Percentiles rank a stretch among this genome's conserved stretches.
These are phyloP conservation scores for Pseudozyma pruni DNA, from an alignment of 1,284 basidiomycete genomes.

Conservation along the genomic window DNA sequence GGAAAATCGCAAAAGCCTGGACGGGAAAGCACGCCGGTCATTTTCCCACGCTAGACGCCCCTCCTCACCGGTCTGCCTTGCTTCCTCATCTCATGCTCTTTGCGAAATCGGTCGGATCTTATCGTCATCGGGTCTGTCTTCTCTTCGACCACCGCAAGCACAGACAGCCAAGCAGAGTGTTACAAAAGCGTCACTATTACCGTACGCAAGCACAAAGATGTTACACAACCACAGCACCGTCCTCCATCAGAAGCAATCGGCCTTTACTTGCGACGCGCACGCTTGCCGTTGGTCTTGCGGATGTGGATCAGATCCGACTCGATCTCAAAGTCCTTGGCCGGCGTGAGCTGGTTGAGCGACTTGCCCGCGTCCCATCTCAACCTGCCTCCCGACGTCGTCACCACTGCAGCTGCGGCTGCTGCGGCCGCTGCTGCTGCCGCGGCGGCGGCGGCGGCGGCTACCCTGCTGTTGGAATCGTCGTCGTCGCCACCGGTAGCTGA, in stretches of 20 bases:
- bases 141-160: background rate
- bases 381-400: slow-evolving; percentile 56
- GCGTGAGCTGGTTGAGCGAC: slow-evolving; percentile 62
- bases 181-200: too few species aligned
- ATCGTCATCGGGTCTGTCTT: too few species aligned
- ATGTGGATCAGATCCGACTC: slow-evolving; percentile 67
- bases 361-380: slow-evolving; percentile 65
- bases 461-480: slow-evolving; percentile 46
- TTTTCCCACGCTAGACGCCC: background rate
- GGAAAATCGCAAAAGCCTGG: background rate
- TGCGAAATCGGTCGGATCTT: too few species aligned
- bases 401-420: slow-evolving; percentile 44
- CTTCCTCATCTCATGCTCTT: too few species aligned
- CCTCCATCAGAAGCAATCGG: background rate
- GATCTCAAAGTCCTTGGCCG: slow-evolving; percentile 65
- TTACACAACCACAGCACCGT: background rate
- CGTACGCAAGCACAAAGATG: too few species aligned
- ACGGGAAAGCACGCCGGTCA: slow-evolving; percentile 3
- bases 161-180: too few species aligned
- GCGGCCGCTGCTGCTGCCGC: slow-evolving; percentile 36
- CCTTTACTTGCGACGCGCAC: slow-evolving; percentile 55
- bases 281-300: slow-evolving; percentile 64
- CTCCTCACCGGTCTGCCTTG: too few species aligned
- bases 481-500: slow-evolving; percentile 43
- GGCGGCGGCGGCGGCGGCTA: slow-evolving; percentile 44